phyloP scores from a whole-genome alignment of 345 rosid genomes.

The Melaleuca alternifolia region DNA sequence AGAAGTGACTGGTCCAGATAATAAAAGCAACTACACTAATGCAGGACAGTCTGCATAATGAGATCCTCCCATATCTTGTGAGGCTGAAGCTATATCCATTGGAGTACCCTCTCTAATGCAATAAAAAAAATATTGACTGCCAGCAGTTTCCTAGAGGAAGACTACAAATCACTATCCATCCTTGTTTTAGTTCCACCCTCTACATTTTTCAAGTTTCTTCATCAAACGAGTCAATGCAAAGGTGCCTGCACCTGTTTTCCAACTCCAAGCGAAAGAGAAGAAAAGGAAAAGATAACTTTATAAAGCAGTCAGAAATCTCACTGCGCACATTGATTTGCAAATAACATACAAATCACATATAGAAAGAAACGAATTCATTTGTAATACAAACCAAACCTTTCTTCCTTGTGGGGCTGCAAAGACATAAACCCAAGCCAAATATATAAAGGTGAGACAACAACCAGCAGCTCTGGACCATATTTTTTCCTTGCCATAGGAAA shows the following conservation, averaged over 20 bases:
- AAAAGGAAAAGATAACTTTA: neutral
- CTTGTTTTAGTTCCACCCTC: neutral
- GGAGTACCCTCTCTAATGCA: neutral
- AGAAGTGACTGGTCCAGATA: neutral
- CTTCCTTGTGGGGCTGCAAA: conserved; percentile 96
- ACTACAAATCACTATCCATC: neutral
- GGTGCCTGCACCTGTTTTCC: neutral
- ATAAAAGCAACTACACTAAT: neutral
- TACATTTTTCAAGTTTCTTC: neutral
- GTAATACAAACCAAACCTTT: conserved; percentile 40
- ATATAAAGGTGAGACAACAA: conserved; percentile 77
- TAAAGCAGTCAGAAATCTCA: neutral
- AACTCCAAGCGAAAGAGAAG: neutral
- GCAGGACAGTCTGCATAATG: neutral
- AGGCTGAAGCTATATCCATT: neutral
- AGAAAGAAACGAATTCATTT: neutral
- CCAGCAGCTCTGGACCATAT: conserved; percentile 55
- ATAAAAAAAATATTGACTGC: neutral
- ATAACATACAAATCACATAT: neutral
- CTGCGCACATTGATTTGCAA: neutral
- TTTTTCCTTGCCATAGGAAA: conserved; percentile 66
- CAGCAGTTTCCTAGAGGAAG: neutral
- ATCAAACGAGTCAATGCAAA: neutral
- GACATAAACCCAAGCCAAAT: conserved; percentile 95
- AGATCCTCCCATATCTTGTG: neutral